phyloP scores from a whole-genome alignment of 768 basidiomycete species.

The Xerocomellus amylosporus region DNA sequence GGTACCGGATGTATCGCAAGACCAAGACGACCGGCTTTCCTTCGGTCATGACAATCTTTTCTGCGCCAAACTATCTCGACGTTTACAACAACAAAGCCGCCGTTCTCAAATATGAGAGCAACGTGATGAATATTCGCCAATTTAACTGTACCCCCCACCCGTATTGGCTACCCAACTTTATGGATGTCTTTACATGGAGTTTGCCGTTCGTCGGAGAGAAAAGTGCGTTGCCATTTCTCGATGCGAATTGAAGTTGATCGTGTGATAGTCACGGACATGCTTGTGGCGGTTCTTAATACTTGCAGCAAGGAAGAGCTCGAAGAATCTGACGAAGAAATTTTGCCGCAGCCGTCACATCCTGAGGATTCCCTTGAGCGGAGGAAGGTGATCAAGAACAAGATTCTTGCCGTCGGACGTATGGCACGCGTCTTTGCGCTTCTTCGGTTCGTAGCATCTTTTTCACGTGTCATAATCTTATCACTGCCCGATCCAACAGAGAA shows the following conservation, averaged over 20 bases:
- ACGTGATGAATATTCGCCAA: conserved; percentile 97
- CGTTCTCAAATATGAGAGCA: conserved; percentile 98
- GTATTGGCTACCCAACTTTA: conserved; percentile 99
- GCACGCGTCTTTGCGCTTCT: conserved; percentile 93
- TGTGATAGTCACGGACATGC: conserved; percentile 89
- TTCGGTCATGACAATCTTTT: conserved; percentile 99
- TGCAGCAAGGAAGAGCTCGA: conserved; percentile 97
- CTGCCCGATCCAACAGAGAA: conserved; percentile 53
- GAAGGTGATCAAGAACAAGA: conserved; percentile 97
- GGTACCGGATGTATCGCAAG: conserved; percentile 98
- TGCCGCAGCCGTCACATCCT: conserved; percentile 35
- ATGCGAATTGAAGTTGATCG: conserved; percentile 2
- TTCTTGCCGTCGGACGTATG: conserved; percentile 96
- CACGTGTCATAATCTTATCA: conserved; percentile 39
- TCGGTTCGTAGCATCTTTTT: conserved; percentile 52
- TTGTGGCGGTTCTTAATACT: conserved; percentile 93
- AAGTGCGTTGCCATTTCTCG: conserved; percentile 48
- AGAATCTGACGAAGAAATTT: conserved; percentile 55
- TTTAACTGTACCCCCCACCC: conserved; percentile 96
- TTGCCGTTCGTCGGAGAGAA: conserved; percentile 98
- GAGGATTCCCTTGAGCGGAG: conserved; percentile 69
- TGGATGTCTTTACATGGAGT: conserved; percentile 99
- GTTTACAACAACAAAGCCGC: conserved; percentile 99
- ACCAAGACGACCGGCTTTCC: conserved; percentile 98
- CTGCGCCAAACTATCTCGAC: conserved; percentile 96